phyloP scores from a whole-genome alignment of 2,329 filamentous ascomycete genomes.

The Moelleriella libera region DNA sequence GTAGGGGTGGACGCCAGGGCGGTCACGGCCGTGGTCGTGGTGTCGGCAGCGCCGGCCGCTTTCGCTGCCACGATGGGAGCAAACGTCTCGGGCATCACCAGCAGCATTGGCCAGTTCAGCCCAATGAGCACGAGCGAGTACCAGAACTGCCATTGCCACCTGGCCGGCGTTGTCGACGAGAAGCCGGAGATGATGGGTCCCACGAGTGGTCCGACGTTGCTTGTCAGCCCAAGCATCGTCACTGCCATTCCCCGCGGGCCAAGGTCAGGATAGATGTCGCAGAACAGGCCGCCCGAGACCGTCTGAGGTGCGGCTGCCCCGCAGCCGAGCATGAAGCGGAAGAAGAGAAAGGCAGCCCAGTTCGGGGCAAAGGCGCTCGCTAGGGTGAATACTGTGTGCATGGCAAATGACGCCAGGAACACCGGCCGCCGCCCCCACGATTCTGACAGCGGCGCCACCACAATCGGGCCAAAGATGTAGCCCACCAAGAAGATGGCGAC shows the following conservation, averaged over 20 bases:
- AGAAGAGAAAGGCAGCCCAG: slow-evolving; percentile 26
- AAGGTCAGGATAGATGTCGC: slow-evolving; percentile 26
- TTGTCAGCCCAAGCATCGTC: slow-evolving; percentile 13
- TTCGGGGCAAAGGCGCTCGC: slow-evolving; percentile 25
- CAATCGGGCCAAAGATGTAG: slow-evolving; percentile 19
- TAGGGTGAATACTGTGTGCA: slow-evolving; percentile 22
- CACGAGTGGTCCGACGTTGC: slow-evolving; percentile 8
- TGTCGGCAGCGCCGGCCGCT: neutral
- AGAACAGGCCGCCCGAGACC: slow-evolving; percentile 27
- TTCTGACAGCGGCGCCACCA: slow-evolving; percentile 27
- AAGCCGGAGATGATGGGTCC: slow-evolving; percentile 5
- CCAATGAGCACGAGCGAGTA: slow-evolving; percentile 2
- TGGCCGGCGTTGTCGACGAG: neutral
- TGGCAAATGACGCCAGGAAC: slow-evolving; percentile 33
- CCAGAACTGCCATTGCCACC: slow-evolving; percentile 6
- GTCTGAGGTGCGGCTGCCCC: slow-evolving; percentile 25
- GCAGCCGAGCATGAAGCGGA: slow-evolving; percentile 25
- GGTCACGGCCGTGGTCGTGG: neutral
- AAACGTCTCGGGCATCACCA: slow-evolving; percentile 20
- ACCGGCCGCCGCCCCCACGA: slow-evolving; percentile 22
- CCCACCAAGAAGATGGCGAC: slow-evolving; percentile 6
- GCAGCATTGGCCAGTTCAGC: slow-evolving; percentile 3
- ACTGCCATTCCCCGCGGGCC: slow-evolving; percentile 17
- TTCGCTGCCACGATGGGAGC: slow-evolving; percentile 9
- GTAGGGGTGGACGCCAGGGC: too few species aligned